Percentiles rank a stretch among this genome's conserved stretches.
Evolutionary conservation across 495 filamentous ascomycete species (phyloP).

Genomic region (Podospora conica): DNA sequence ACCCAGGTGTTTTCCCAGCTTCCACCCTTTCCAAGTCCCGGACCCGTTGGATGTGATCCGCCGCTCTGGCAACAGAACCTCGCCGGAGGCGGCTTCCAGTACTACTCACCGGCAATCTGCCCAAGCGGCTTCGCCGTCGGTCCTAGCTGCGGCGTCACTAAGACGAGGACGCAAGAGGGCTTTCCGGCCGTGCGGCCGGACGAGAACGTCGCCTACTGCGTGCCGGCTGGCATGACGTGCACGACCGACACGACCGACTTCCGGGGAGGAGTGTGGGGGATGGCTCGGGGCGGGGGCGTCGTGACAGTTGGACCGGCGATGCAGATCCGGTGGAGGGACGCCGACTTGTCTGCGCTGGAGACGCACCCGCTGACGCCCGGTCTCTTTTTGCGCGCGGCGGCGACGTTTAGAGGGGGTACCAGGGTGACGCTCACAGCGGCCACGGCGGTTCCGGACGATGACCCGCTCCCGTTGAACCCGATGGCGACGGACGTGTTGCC

Average conservation of each 20-base stretch:
- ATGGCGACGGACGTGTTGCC: not conserved
- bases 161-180: slow-evolving; percentile 26
- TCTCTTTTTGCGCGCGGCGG: slow-evolving; percentile 4
- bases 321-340: slow-evolving; percentile 36
- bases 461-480: not conserved
- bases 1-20: slow-evolving; percentile 36
- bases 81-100: slow-evolving; percentile 30
- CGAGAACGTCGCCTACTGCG: slow-evolving; percentile 36
- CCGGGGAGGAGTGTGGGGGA: slow-evolving; percentile 38
- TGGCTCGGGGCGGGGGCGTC: slow-evolving; percentile 17
- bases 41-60: slow-evolving; percentile 33
- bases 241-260: slow-evolving; percentile 37
- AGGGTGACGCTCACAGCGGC: not conserved
- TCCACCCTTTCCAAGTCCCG: slow-evolving; percentile 32
- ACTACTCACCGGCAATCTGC: slow-evolving; percentile 41
- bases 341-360: slow-evolving; percentile 30
- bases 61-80: slow-evolving; percentile 31
- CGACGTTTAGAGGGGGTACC: not conserved
- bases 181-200: slow-evolving; percentile 30
- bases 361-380: slow-evolving; percentile 33
- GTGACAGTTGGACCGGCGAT: slow-evolving; percentile 36
- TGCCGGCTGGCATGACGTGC: slow-evolving; percentile 33
- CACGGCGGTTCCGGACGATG: not conserved
- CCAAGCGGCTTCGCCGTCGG: slow-evolving; percentile 34
- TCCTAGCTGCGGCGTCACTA: slow-evolving; percentile 24